Evolutionary conservation across 176 grass and related monocot genomes (phyloP), one percentile per base, ranked within the genome.

Genomic region (Typha latifolia): DNA sequence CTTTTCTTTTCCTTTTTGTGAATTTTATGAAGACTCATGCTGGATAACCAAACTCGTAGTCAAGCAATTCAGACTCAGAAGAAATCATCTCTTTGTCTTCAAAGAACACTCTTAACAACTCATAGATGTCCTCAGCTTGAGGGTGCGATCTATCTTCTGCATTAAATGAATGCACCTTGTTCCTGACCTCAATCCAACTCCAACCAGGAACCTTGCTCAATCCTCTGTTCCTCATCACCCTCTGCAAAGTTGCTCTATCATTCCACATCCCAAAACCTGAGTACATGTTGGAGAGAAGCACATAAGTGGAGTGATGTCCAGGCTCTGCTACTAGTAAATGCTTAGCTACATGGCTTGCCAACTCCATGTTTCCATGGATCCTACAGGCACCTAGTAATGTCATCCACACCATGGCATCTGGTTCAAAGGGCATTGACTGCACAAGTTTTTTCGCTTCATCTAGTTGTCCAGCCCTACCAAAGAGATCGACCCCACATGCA

Each of bases 381-480:
- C 62, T 91, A 37, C 88, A 91, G n/a, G 84, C 78, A 24, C 81
- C 74, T 49, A 91, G 63, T n/a, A 91, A 71, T 22, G 88, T 84
- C 88, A 87, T 81, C 88, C 84, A 91, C 3, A 91, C 78, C 71
- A 78, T 86, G 62, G 78, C 84, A 72, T 91, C 84, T 31, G 81
- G 88, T 71, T 73, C 51, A 21, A 91, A 82, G 18, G 84, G 84
- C 88, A 91, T 91, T 3, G 84, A 84, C 5, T 87, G 75, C 8
- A 91, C 70, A 20, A 91, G 75, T 51, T 73, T 76, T 81, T 67
- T 91, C 67, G 84, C 81, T 73, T 82, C 80, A 23, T 87, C 78
- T 56, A 91, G 84, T 48, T 75, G 51, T 24, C 88, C 84, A 37
- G 75, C 81, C 69, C 81, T 83, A 47, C 88, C 84, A 72, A 79